A percentile compares a stretch with the other conserved stretches of the same genome.
Conservation (phyloP, 352 stramenopile genomes). For the Pythium periplocum region DNA sequence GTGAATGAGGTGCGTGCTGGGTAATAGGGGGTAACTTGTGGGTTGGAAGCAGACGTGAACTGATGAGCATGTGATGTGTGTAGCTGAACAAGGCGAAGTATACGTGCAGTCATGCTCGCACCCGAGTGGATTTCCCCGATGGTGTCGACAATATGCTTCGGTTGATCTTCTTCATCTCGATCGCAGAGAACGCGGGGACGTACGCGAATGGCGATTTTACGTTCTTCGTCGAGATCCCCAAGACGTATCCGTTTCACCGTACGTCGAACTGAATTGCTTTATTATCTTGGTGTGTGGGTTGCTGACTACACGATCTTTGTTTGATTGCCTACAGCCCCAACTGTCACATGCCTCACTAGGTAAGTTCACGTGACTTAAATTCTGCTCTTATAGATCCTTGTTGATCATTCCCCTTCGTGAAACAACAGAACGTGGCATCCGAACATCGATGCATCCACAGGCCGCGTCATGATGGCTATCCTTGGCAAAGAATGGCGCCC, state of each 20-base stretch:
- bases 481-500: conserved; percentile 80
- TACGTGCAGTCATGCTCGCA: conserved; percentile 68
- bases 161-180: conserved; percentile 77
- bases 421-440: conserved; percentile 73
- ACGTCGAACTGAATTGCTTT: conserved; percentile 4
- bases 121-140: conserved; percentile 80
- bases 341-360: conserved; percentile 67
- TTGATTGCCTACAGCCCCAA: conserved; percentile 36
- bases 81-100: conserved; percentile 80
- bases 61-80: background rate
- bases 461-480: conserved; percentile 85
- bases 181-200: conserved; percentile 61
- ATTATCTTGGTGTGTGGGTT: background rate
- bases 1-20: conserved; percentile 62
- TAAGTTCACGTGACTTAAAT: conserved; percentile 19
- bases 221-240: conserved; percentile 84
- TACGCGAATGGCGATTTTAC: conserved; percentile 84
- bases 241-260: conserved; percentile 85
- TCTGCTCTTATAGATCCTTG: background rate
- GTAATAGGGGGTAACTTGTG: too few species aligned
- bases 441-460: conserved; percentile 69
- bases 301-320: background rate
- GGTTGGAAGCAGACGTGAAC: background rate
- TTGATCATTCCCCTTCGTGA: conserved; percentile 8
- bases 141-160: conserved; percentile 75